phyloP scores from a whole-genome alignment of 225 moss, liverwort and hornwort genomes.

The Pleurozium schreberi region DNA sequence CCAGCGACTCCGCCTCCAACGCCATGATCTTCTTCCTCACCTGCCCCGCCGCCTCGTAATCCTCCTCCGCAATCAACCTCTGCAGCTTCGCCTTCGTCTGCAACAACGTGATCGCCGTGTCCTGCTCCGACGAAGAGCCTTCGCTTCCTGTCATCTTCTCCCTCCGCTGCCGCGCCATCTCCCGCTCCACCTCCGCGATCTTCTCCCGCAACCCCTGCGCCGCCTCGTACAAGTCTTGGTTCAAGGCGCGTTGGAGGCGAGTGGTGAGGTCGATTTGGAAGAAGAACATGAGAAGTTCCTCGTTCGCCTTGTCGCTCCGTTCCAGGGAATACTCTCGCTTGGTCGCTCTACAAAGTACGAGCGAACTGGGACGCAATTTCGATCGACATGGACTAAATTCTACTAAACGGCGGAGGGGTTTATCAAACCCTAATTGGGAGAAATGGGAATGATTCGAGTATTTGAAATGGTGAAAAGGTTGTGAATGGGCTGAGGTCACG shows the following conservation, averaged over 20 bases:
- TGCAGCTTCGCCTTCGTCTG: conserved; percentile 79
- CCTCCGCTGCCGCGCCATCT: conserved; percentile 62
- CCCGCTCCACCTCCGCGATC: conserved; percentile 85
- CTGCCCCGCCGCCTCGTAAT: conserved; percentile 66
- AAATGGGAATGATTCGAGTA: neutral
- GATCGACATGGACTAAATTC: neutral
- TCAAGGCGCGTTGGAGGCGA: conserved; percentile 80
- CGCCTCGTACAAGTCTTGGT: conserved; percentile 82
- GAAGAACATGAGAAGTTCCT: conserved; percentile 80
- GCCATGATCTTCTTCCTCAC: conserved; percentile 62
- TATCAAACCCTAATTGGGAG: neutral
- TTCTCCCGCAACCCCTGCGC: conserved; percentile 92
- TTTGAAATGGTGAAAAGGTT: neutral
- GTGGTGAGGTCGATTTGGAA: conserved; percentile 87
- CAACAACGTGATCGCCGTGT: conserved; percentile 65
- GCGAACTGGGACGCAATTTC: neutral
- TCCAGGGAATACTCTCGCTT: conserved; percentile 39
- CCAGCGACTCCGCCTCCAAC: conserved; percentile 72
- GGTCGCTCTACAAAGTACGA: conserved; percentile 15
- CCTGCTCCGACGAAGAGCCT: conserved; percentile 52
- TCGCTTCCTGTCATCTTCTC: conserved; percentile 64
- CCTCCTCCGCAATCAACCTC: conserved; percentile 64
- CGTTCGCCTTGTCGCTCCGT: conserved; percentile 70
- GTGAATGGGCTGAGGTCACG: neutral
- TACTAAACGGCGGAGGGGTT: neutral